Evolutionary conservation across 768 basidiomycete species (phyloP).

Genomic region (Tricholoma furcatifolium): DNA sequence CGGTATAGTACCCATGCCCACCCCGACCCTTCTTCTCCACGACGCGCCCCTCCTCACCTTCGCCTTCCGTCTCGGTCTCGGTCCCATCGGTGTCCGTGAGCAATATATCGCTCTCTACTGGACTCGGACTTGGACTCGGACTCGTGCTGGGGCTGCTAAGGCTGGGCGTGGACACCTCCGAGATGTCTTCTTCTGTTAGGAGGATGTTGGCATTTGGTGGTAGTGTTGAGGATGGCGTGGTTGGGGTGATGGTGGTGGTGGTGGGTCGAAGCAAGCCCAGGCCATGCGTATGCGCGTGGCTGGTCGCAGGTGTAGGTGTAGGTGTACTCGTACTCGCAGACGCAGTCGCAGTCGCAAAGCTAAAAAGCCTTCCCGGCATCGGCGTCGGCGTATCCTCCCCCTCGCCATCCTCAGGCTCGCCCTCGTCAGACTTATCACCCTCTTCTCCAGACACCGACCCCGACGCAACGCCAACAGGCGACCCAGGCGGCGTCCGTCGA

Average conservation of each 20-base stretch:
- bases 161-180: too few species aligned
- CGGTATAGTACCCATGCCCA: constrained; percentile 53
- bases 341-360: too few species aligned
- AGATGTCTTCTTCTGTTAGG: too few species aligned
- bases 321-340: not conserved
- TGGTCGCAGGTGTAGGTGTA: not conserved
- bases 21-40: not conserved
- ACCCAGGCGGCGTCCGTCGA: constrained; percentile 49
- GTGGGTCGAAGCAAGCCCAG: too few species aligned
- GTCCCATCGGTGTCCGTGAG: constrained; percentile 32
- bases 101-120: constrained; percentile 17
- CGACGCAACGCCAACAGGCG: constrained; percentile 22
- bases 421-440: not conserved
- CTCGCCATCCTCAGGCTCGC: not conserved
- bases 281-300: not conserved
- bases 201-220: too few species aligned
- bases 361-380: constrained; percentile 34
- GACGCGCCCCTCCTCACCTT: constrained; percentile 10
- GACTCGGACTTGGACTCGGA: constrained; percentile 5
- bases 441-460: not conserved
- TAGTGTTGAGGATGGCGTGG: too few species aligned
- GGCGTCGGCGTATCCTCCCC: constrained; percentile 25
- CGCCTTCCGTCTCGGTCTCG: constrained; percentile 17
- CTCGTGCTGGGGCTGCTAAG: not conserved
- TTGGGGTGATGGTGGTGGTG: too few species aligned